Evolutionary conservation across 2,329 filamentous ascomycete genomes (phyloP).

Genomic region (Fusarium pilosicola): DNA sequence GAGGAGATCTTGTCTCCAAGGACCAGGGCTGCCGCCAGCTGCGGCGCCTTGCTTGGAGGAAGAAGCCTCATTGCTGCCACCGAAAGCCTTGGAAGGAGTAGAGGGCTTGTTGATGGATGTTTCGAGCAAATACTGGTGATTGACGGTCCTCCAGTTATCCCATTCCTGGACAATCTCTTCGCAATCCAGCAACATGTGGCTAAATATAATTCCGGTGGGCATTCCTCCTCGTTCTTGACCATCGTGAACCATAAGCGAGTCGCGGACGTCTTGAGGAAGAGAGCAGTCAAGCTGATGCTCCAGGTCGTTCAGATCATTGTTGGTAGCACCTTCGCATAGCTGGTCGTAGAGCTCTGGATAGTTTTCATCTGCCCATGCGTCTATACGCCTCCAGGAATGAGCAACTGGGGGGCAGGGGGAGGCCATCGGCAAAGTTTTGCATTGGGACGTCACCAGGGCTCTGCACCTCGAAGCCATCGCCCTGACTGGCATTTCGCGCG

Average conservation of each 20-base stretch:
- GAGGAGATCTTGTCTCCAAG: conserved; percentile 86
- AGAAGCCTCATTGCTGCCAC: conserved; percentile 72
- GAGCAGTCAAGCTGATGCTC: conserved; percentile 97
- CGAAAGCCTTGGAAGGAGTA: conserved; percentile 76
- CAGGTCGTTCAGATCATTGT: conserved; percentile 95
- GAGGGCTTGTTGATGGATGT: conserved; percentile 67
- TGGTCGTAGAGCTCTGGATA: conserved; percentile 96
- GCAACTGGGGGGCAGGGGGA: conserved; percentile 87
- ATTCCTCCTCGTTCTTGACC: conserved; percentile 94
- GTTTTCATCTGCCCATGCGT: conserved; percentile 92
- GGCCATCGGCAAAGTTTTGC: conserved; percentile 93
- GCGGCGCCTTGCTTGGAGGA: conserved; percentile 69
- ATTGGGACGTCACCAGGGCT: conserved; percentile 89
- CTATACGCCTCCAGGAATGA: conserved; percentile 95
- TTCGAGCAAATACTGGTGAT: conserved; percentile 83
- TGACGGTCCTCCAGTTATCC: conserved; percentile 95
- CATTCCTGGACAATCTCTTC: conserved; percentile 98
- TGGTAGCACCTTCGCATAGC: conserved; percentile 88
- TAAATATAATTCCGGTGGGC: conserved; percentile 92
- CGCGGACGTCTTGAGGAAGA: conserved; percentile 90
- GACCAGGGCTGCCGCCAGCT: conserved; percentile 66
- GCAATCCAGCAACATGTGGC: conserved; percentile 95
- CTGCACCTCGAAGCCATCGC: conserved; percentile 75
- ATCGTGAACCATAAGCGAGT: conserved; percentile 90
- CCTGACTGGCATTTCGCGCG: conserved; percentile 71